Evolutionary conservation across 805 yeast species (phyloP).

Genomic region (Ogataea salicorniae): DNA sequence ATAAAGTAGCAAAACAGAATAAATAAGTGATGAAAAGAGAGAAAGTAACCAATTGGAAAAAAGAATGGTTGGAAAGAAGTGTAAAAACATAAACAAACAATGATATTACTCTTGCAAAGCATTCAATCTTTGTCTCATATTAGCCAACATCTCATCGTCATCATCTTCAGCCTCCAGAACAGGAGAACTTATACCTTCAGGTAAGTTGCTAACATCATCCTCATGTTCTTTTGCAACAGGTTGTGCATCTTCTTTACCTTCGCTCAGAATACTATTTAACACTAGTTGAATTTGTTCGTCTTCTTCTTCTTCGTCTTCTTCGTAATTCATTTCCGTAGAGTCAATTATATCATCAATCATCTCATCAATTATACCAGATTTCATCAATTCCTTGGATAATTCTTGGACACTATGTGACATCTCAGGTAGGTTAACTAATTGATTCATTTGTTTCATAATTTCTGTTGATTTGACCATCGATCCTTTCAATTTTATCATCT

Average conservation of each 20-base stretch:
- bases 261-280: conserved; percentile 39
- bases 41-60: no score
- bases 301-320: conserved; percentile 58
- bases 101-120: conserved; percentile 61
- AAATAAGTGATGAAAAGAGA: no score
- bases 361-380: conserved; percentile 83
- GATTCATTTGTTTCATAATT: conserved; percentile 85
- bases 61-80: no score
- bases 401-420: conserved; percentile 79
- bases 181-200: conserved; percentile 15
- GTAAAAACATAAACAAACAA: no score
- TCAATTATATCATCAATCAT: conserved; percentile 93
- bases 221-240: conserved; percentile 21
- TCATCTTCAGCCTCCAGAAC: conserved; percentile 44
- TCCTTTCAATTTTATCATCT: conserved; percentile 74
- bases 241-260: conserved; percentile 10
- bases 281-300: conserved; percentile 62
- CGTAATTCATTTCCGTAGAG: conserved; percentile 50
- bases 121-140: conserved; percentile 83
- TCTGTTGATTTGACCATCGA: conserved; percentile 73
- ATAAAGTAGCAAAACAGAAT: no score
- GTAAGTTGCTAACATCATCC: conserved; percentile 16
- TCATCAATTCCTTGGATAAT: conserved; percentile 79
- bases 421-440: conserved; percentile 72
- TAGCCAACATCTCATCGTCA: conserved; percentile 69